A percentile compares a stretch with the other conserved stretches of the same genome.
Evolutionary conservation across 805 yeast species (phyloP).

Genomic region (Yarrowia sp.): DNA sequence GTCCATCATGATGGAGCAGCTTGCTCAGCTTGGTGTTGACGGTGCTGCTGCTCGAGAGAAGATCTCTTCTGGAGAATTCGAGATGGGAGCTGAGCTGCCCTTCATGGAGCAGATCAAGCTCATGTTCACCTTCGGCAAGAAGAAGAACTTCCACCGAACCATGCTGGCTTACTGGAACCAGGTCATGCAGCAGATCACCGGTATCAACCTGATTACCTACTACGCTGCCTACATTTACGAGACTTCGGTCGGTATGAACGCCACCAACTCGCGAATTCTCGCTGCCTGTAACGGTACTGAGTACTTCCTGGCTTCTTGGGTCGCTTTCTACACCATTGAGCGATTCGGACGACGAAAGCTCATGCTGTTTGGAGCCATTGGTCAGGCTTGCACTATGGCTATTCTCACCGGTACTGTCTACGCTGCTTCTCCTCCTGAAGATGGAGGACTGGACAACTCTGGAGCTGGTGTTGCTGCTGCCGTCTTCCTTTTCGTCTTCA

Average conservation of each 20-base stretch:
- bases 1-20: constrained; percentile 23
- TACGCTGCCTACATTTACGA: constrained; percentile 82
- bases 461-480: constrained; percentile 17
- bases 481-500: constrained; percentile 22
- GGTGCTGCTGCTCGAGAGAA: not conserved
- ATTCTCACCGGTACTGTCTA: constrained; percentile 29
- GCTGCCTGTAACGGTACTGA: constrained; percentile 42
- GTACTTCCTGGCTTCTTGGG: constrained; percentile 61
- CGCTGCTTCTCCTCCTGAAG: constrained; percentile 5
- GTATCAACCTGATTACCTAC: constrained; percentile 85
- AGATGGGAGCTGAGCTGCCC: constrained; percentile 21
- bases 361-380: constrained; percentile 64
- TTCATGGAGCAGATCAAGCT: constrained; percentile 1
- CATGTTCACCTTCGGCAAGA: constrained; percentile 25
- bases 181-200: constrained; percentile 79
- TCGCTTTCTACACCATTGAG: constrained; percentile 43
- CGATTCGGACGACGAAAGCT: constrained; percentile 69
- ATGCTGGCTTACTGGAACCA: constrained; percentile 44
- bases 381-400: constrained; percentile 46
- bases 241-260: constrained; percentile 54
- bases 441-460: constrained; percentile 14
- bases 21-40: constrained; percentile 19
- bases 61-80: constrained; percentile 1
- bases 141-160: constrained; percentile 27
- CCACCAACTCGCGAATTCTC: constrained; percentile 30